A percentile compares a stretch with the other conserved stretches of the same genome.
Conservation (phyloP, 1,284 basidiomycete genomes). For the Phylloboletellus chloephorus region DNA sequence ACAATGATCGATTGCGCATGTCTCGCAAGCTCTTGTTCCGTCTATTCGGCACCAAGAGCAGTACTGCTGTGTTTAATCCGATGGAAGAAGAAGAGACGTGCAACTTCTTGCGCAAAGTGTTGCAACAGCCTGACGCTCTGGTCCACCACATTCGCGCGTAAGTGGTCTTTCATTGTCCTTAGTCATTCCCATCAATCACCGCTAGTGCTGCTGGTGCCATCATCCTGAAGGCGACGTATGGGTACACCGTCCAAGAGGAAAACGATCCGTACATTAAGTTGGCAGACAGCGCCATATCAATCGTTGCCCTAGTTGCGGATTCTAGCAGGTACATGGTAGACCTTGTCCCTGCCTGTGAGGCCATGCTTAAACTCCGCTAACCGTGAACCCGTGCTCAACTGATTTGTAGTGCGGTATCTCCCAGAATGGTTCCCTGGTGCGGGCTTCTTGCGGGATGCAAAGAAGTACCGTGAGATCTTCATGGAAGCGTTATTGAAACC, state of each 20-base stretch:
- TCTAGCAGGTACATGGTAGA: constrained; percentile 31
- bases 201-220: constrained; percentile 14
- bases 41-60: constrained; percentile 25
- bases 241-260: constrained; percentile 21
- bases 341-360: constrained; percentile 26
- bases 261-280: constrained; percentile 28
- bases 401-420: constrained; percentile 34
- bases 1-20: constrained; percentile 20
- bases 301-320: constrained; percentile 11
- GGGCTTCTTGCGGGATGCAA: constrained; percentile 40
- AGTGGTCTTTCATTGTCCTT: constrained; percentile 10
- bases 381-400: neutral
- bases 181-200: neutral
- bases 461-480: constrained; percentile 31
- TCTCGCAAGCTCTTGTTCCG: constrained; percentile 23
- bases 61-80: constrained; percentile 12
- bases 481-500: constrained; percentile 34
- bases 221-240: constrained; percentile 23
- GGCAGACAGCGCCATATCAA: constrained; percentile 15
- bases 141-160: constrained; percentile 21
- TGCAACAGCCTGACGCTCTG: constrained; percentile 15
- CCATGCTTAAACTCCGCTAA: fast-evolving
- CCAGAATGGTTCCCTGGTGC: constrained; percentile 49
- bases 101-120: constrained; percentile 24
- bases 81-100: constrained; percentile 24